These are phyloP conservation scores for Linnemannia zychae DNA, from an alignment of 192 early-diverging fungal species.

Conservation along the genomic window DNA sequence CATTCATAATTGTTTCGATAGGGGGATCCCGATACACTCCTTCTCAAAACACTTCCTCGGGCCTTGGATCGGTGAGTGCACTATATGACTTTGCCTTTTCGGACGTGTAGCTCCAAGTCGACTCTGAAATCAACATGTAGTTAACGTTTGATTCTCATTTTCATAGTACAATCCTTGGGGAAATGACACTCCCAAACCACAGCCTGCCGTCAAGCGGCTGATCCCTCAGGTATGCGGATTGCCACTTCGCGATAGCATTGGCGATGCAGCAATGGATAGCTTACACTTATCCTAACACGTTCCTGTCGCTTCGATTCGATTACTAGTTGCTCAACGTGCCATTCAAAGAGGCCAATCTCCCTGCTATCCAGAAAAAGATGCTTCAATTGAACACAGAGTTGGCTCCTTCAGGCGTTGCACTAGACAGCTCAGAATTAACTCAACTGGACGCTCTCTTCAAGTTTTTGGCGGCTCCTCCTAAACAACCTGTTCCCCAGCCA, in stretches of 20 bases:
- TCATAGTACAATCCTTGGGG: slow-evolving; percentile 49
- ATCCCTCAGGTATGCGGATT: slow-evolving; percentile 35
- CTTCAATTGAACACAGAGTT: slow-evolving; percentile 75
- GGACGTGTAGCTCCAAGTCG: background rate
- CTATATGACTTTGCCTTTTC: background rate
- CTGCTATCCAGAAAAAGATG: slow-evolving; percentile 83
- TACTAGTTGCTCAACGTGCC: slow-evolving; percentile 64
- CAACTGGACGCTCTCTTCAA: slow-evolving; percentile 55
- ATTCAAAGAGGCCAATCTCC: slow-evolving; percentile 79
- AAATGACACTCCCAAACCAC: slow-evolving; percentile 34
- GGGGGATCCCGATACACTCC: slow-evolving; percentile 76
- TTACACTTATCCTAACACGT: no score
- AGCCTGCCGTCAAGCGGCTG: slow-evolving; percentile 18
- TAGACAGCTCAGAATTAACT: slow-evolving; percentile 28
- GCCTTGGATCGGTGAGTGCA: slow-evolving; percentile 18
- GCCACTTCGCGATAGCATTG: no score
- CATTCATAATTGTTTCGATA: slow-evolving; percentile 38
- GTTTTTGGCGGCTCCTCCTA: slow-evolving; percentile 55
- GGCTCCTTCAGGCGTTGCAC: slow-evolving; percentile 15
- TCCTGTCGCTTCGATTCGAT: slow-evolving; percentile 4
- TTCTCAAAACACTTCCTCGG: slow-evolving; percentile 18
- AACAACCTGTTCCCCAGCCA: slow-evolving; percentile 13
- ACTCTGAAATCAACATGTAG: background rate
- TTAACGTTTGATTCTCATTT: background rate
- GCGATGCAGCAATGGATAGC: no score